phyloP scores from a whole-genome alignment of 768 basidiomycete species.

The Holtermanniella nyarrowii region DNA sequence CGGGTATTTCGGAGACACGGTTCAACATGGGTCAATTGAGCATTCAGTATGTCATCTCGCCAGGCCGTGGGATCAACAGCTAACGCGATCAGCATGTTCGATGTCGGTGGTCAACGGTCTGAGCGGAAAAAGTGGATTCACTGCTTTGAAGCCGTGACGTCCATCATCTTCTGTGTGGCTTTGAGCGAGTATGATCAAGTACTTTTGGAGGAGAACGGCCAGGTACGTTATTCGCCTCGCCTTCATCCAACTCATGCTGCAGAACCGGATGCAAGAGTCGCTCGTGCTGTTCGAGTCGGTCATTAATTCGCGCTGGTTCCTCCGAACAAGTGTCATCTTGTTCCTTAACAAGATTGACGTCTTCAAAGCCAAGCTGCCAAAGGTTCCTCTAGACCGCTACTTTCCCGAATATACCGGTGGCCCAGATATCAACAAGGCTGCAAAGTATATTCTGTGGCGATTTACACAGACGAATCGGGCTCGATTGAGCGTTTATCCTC shows the following conservation, averaged over 20 bases:
- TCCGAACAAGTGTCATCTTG: conserved; percentile 52
- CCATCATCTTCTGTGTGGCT: conserved; percentile 66
- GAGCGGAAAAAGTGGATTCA: conserved; percentile 55
- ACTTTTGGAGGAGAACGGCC: conserved; percentile 53
- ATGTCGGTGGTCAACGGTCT: conserved; percentile 67
- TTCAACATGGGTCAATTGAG: conserved; percentile 47
- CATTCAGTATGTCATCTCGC: conserved; percentile 44
- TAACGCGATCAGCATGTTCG: conserved; percentile 57
- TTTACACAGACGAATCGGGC: conserved; percentile 69
- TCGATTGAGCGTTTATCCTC: conserved; percentile 68
- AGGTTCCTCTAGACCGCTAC: conserved; percentile 47
- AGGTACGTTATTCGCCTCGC: conserved; percentile 8
- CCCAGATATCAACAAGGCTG: conserved; percentile 82
- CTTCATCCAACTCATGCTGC: conserved; percentile 11
- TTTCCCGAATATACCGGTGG: conserved; percentile 80
- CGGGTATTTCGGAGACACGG: conserved; percentile 81
- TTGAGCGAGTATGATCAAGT: conserved; percentile 69
- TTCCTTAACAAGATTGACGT: conserved; percentile 52
- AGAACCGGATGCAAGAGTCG: conserved; percentile 70
- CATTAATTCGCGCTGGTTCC: conserved; percentile 71
- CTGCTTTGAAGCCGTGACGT: conserved; percentile 64
- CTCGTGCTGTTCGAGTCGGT: conserved; percentile 65
- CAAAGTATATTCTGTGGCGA: conserved; percentile 87
- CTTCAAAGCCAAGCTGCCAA: conserved; percentile 63
- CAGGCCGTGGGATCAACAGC: background rate